Evolutionary conservation across 179 eudicot species (phyloP), one percentile per base, ranked within the genome.

Genomic region (Sideroxylon spinosum): DNA sequence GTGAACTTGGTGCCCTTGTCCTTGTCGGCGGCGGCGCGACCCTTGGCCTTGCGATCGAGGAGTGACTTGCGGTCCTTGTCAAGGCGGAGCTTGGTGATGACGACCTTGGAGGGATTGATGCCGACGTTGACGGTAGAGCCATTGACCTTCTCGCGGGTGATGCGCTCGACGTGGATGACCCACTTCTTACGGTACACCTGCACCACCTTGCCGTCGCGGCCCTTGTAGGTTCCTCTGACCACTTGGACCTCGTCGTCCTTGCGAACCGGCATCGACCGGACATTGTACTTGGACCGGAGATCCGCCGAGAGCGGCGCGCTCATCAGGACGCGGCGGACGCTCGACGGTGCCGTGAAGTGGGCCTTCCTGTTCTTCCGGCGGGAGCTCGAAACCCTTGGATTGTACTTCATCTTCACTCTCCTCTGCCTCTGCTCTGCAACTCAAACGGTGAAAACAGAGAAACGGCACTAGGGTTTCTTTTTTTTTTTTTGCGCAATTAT

Each of bases 81-180:
- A 4, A 90, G 78, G 63, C 91, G 79, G 16, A 90, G 86, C 82
- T 90, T 90, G 0, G 93, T 90, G 11, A 90, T 74, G 2, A 90
- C 85, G 0, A 75, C 81, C 81, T 89, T 89, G 0, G 91, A 88
- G 0, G 92, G 86, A 17, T 89, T 85, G 55, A 89, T 75, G 0
- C 92, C 92, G 2, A 89, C 92, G 23, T 89, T 89, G 1, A 89
- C 92, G 0, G 92, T 89, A 0, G 89, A 83, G 0, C 92, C 92
- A 22, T 89, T 89, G 0, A 89, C 92, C 82, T 89, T 89, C 84
- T 89, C 91, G 2, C 92, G 82, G 0, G 92, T 89, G 48, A 89
- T 88, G 9, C 92, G 73, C 83, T 89, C 92, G 26, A 89, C 81
- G 66, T 89, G 91, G 79, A 88, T 89, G 22, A 88, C 92, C 92